Conservation (phyloP, 768 basidiomycete genomes). For the Boletus eberwhitei region DNA sequence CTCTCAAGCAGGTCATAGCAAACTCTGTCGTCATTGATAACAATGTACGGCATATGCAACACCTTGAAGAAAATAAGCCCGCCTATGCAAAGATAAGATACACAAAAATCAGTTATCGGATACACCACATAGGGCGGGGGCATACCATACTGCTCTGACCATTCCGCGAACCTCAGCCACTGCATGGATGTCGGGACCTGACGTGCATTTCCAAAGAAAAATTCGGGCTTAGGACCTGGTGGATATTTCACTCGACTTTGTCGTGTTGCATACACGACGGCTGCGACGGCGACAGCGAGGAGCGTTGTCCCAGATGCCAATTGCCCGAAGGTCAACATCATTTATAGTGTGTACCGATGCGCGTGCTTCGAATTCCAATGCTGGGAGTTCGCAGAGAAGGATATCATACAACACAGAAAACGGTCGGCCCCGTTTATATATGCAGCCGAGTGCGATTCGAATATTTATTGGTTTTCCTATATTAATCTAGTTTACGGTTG, state of each 20-base stretch:
- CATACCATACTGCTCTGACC: background rate
- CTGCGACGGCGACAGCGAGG: background rate
- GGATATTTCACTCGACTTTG: background rate
- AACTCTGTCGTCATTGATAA: background rate
- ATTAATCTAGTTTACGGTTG: background rate
- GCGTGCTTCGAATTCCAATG: background rate
- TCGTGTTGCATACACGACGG: background rate
- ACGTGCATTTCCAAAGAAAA: constrained; percentile 2
- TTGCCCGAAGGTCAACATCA: background rate
- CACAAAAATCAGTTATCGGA: background rate
- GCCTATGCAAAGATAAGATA: background rate
- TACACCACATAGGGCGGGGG: no score
- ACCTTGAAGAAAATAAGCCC: constrained; percentile 4
- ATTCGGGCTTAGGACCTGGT: constrained; percentile 4
- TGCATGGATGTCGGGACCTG: constrained; percentile 2
- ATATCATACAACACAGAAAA: no score
- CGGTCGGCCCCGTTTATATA: background rate
- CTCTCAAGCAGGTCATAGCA: constrained; percentile 1
- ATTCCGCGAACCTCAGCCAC: constrained; percentile 3
- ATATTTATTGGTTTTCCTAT: background rate
- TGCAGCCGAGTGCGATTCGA: background rate
- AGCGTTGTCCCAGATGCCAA: background rate
- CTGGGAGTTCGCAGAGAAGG: background rate
- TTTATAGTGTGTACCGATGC: background rate
- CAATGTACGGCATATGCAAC: constrained; percentile 1